Evolutionary conservation across 768 basidiomycete species (phyloP).

Genomic region (Leccinum rimulosum): DNA sequence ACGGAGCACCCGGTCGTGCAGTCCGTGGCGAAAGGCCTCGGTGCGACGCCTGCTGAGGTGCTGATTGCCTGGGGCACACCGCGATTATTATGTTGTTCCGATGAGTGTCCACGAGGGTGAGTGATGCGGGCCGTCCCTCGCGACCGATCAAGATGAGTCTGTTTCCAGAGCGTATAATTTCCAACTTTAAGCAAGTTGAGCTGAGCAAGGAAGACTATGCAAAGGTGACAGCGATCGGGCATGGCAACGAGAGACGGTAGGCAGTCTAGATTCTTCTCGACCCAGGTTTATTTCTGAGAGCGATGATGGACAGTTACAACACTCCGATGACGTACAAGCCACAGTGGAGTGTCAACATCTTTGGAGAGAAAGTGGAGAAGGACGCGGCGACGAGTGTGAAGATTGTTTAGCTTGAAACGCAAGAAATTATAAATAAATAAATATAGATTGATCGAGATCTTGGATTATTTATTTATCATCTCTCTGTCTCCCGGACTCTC

Average conservation of each 20-base stretch:
- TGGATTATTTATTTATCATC: conserved; percentile 1
- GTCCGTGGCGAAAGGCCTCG: conserved; percentile 59
- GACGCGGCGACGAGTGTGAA: conserved; percentile 32
- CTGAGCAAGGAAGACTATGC: conserved; percentile 68
- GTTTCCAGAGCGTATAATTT: conserved; percentile 54
- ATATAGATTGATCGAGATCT: conserved; percentile 7
- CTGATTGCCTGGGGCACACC: conserved; percentile 73
- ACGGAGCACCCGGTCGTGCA: conserved; percentile 63
- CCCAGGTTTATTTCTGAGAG: too few species aligned
- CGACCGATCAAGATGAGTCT: background rate
- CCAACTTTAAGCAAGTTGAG: conserved; percentile 76
- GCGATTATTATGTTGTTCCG: conserved; percentile 82
- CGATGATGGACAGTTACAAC: conserved; percentile 42
- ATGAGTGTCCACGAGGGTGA: conserved; percentile 69
- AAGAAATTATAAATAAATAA: background rate
- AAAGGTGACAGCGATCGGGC: conserved; percentile 40
- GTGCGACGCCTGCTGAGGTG: conserved; percentile 75
- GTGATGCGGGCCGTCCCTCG: conserved; percentile 3
- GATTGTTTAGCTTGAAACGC: conserved; percentile 21
- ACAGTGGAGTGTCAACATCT: conserved; percentile 72
- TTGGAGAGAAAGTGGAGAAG: conserved; percentile 60
- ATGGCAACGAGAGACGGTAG: conserved; percentile 35
- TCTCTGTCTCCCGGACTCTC: too few species aligned
- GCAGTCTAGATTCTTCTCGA: background rate
- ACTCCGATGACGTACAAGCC: conserved; percentile 58